phyloP scores from a whole-genome alignment of 2,329 filamentous ascomycete genomes.

The Ascochyta rabiei region DNA sequence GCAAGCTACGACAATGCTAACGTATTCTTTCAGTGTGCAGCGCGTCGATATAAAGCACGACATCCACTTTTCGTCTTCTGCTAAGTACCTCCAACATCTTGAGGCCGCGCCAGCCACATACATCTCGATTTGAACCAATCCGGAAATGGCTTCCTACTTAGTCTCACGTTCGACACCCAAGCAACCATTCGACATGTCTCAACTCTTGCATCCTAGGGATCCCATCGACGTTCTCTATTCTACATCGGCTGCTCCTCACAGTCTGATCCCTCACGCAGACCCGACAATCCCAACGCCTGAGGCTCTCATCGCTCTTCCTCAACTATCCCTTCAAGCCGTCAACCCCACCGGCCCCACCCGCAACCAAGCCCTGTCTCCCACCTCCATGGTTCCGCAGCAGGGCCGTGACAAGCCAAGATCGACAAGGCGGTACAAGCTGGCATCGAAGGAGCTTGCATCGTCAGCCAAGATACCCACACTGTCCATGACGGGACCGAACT shows the following conservation, averaged over 20 bases:
- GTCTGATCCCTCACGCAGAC: background rate
- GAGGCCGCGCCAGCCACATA: background rate
- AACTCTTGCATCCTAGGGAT: background rate
- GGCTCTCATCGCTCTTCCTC: background rate
- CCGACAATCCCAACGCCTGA: background rate
- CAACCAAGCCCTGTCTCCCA: background rate
- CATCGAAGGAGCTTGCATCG: background rate
- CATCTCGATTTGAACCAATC: background rate
- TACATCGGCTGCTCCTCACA: background rate
- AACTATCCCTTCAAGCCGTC: background rate
- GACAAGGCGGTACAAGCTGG: background rate
- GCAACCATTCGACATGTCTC: background rate
- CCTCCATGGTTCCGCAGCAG: background rate
- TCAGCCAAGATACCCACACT: background rate
- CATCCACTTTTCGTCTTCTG: background rate
- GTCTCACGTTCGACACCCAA: background rate
- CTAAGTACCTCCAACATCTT: background rate
- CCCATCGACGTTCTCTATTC: background rate
- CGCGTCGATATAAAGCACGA: background rate
- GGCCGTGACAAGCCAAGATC: background rate
- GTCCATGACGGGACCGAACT: background rate
- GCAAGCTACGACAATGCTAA: slow-evolving; percentile 8
- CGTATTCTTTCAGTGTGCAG: background rate
- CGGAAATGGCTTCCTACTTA: background rate
- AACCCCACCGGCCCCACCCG: background rate